Evolutionary conservation across 179 eudicot genomes (phyloP).

Genomic region (Silene noctiflora): DNA sequence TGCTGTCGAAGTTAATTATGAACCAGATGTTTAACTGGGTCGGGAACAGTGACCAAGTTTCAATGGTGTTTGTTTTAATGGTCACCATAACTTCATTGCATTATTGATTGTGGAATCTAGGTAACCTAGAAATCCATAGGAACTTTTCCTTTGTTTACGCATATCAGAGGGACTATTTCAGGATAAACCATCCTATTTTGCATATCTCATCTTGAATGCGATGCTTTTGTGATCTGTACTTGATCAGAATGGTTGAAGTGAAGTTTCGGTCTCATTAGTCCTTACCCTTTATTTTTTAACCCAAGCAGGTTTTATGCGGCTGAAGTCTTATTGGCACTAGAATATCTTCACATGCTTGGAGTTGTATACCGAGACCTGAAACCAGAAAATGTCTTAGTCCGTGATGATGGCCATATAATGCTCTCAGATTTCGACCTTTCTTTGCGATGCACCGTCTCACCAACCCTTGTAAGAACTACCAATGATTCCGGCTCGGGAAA

Average conservation of each 20-base stretch:
- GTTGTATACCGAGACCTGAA: conserved; percentile 79
- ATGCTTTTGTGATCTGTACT: not conserved
- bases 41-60: not conserved
- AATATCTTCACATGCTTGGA: conserved; percentile 93
- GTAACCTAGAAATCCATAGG: not conserved
- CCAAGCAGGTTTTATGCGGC: conserved; percentile 83
- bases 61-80: not conserved
- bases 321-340: conserved; percentile 77
- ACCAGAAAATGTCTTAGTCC: conserved; percentile 85
- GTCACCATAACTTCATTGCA: not conserved
- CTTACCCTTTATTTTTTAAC: not conserved
- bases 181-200: not conserved
- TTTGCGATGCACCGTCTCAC: conserved; percentile 66
- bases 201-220: not conserved
- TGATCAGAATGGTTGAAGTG: not conserved
- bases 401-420: conserved; percentile 92
- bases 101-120: not conserved
- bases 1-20: not conserved
- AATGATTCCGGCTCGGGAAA: conserved; percentile 43
- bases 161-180: not conserved
- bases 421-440: conserved; percentile 89
- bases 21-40: not conserved
- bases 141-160: not conserved
- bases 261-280: conserved; percentile 5
- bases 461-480: conserved; percentile 57